These are phyloP conservation scores for Nakazawaea holstii DNA, from an alignment of 805 yeast genomes.

Conservation along the genomic window DNA sequence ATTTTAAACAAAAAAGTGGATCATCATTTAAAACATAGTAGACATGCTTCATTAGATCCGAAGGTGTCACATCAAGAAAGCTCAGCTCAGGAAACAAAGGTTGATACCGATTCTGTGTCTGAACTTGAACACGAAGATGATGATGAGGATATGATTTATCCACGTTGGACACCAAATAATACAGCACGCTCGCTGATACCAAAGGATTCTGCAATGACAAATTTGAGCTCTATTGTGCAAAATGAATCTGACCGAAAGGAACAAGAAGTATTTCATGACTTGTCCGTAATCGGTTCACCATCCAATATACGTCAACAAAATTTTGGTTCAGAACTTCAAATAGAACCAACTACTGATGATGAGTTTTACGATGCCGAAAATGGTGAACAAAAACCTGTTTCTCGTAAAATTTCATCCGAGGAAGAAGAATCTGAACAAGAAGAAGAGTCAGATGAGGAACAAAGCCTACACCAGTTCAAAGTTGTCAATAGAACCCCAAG, in stretches of 20 bases:
- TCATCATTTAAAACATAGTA: conserved; percentile 6
- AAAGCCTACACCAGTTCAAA: conserved; percentile 8
- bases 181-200: background rate
- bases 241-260: background rate
- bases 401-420: background rate
- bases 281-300: conserved; percentile 2
- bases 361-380: conserved; percentile 9
- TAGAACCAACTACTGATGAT: conserved; percentile 7
- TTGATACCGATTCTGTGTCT: background rate
- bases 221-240: conserved; percentile 4
- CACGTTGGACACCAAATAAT: background rate
- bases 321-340: background rate
- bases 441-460: conserved; percentile 4
- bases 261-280: background rate
- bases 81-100: background rate
- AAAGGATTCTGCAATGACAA: conserved; percentile 2
- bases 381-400: background rate
- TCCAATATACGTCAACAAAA: background rate
- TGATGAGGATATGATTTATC: background rate
- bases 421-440: background rate
- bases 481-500: conserved; percentile 10
- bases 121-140: background rate
- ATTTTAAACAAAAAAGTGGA: conserved; percentile 4
- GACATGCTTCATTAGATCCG: conserved; percentile 1
- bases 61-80: background rate